Conservation (phyloP, 164 flowering plant species). For the Sedum album region DNA sequence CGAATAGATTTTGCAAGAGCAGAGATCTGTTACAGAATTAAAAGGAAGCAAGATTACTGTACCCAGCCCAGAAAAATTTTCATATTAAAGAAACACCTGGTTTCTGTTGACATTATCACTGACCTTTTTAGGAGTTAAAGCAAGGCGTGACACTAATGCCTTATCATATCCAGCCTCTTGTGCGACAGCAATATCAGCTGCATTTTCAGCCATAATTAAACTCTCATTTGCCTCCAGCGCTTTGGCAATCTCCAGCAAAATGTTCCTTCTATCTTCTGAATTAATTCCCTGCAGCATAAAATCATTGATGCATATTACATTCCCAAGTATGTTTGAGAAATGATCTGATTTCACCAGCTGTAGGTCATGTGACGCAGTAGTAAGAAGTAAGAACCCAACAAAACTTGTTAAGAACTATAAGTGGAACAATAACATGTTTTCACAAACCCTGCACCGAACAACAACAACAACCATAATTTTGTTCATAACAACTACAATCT, state of each 20-base stretch:
- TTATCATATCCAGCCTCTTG: conserved; percentile 63
- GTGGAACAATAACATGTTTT: background rate
- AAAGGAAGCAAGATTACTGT: background rate
- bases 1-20: conserved; percentile 72
- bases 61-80: background rate
- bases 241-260: conserved; percentile 69
- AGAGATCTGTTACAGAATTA: conserved; percentile 34
- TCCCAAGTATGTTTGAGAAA: background rate
- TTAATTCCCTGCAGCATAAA: conserved; percentile 38
- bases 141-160: conserved; percentile 62
- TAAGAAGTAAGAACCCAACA: background rate
- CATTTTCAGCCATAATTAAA: conserved; percentile 55
- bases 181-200: conserved; percentile 70
- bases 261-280: conserved; percentile 55
- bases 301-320: background rate
- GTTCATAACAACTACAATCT: background rate
- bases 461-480: background rate
- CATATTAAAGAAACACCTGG: background rate
- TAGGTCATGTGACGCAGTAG: background rate
- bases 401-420: background rate
- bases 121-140: conserved; percentile 72
- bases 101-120: conserved; percentile 13
- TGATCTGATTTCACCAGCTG: background rate
- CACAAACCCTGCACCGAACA: background rate
- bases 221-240: conserved; percentile 64